Evolutionary conservation across 192 early-diverging fungal species (phyloP).

Genomic region (Coemansia sp.): DNA sequence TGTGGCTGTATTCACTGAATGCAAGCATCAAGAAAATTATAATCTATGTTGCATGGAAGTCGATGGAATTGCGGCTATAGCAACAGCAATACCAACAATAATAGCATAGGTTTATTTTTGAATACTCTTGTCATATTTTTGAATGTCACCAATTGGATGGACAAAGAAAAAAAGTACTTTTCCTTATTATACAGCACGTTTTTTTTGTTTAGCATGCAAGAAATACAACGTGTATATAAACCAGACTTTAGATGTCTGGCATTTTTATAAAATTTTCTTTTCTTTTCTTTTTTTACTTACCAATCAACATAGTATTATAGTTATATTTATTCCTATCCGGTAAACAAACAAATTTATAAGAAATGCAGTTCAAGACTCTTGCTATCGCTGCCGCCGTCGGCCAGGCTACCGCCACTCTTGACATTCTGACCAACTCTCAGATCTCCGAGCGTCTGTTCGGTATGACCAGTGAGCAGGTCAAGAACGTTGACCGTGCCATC

Average conservation of each 20-base stretch:
- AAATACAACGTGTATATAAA: neutral
- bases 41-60: neutral
- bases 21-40: neutral
- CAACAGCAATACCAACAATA: neutral
- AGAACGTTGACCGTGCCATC: slow-evolving; percentile 51
- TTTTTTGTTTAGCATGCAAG: neutral
- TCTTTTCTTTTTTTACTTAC: neutral
- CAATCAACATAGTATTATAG: neutral
- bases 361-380: slow-evolving; percentile 54
- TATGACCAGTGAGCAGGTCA: slow-evolving; percentile 51
- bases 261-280: slow-evolving; percentile 9
- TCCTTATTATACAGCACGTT: neutral
- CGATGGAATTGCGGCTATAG: neutral
- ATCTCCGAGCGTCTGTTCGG: slow-evolving; percentile 54
- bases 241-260: slow-evolving; percentile 1
- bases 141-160: neutral
- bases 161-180: neutral
- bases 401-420: slow-evolving; percentile 54
- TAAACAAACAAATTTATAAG: neutral
- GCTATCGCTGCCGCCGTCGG: slow-evolving; percentile 47
- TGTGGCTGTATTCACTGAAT: neutral
- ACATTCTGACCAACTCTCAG: slow-evolving; percentile 51
- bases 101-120: neutral
- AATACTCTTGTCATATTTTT: neutral
- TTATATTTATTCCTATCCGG: neutral